Evolutionary conservation across 257 asterid species (phyloP), one percentile per base, ranked within the genome.

Genomic region (Lantana camara): DNA sequence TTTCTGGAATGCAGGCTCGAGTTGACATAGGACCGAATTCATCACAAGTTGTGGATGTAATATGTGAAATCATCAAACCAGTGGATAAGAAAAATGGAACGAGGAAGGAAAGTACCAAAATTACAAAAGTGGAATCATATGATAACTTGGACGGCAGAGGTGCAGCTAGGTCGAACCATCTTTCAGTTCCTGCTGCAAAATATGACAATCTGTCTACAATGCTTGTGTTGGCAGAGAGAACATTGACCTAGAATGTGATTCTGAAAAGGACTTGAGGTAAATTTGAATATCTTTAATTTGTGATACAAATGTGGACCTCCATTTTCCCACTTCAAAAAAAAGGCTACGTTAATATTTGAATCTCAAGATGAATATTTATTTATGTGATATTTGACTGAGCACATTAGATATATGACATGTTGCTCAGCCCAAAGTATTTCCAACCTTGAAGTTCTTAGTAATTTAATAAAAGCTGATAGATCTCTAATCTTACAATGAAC

Each of bases 191-290:
- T 63, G 73, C 37, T 44, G 65, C 66, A 56, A 77, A 63, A 32
- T 58, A 45, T 64, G 55, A 73, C 63, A 59, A 79, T 53, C 68
- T 45, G 27, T 60, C 57, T 29, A 66, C 30, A 75, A 56, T 32
- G 53, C 72, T 53, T 22, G 69, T 52, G 61, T 72, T 62, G 10
- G 64, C 79, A 57, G 67, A 21, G 71, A 71, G 49, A 72, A 60
- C 75, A 75, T 84, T 66, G 92, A 87, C 74, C 74, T 84, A 58
- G 96, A 81, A 44, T 70, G 79, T 79, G 93, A 81, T 52, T 71
- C 88, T 61, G 85, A 64, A 38, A 58, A 67, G 47, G 71, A 67
- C 16, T 75, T 73, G 48, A 86, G 99, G 99, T 90, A 78, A 70
- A 50, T 34, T 61, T 51, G 46, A 56, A 42, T 13, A 64, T 68